Evolutionary conservation across 1,284 basidiomycete genomes (phyloP).

Genomic region (Coniferiporia sulphurascens): DNA sequence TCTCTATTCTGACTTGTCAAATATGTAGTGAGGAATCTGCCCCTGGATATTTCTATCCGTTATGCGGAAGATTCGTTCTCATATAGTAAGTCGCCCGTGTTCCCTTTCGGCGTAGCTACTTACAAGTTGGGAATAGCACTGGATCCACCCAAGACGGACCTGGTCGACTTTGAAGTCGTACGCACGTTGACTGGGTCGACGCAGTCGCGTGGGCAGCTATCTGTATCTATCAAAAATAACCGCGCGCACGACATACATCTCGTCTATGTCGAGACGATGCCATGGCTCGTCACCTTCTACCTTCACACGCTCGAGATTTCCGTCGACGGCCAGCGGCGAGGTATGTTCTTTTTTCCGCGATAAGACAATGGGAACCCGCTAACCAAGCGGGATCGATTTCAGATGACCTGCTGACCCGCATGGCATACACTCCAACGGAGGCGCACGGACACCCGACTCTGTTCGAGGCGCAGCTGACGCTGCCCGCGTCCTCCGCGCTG

Average conservation of each 20-base stretch:
- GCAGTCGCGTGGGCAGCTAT: conserved; percentile 73
- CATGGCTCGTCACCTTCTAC: conserved; percentile 89
- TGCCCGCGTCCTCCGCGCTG: conserved; percentile 66
- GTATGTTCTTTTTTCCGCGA: conserved; percentile 34
- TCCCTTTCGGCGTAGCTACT: conserved; percentile 1
- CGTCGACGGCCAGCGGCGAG: conserved; percentile 33
- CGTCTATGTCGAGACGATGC: conserved; percentile 87
- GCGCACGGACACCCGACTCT: conserved; percentile 71
- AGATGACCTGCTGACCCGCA: conserved; percentile 56
- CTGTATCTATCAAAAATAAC: conserved; percentile 67
- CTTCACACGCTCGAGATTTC: conserved; percentile 70
- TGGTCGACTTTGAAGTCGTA: conserved; percentile 54
- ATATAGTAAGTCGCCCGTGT: conserved; percentile 44
- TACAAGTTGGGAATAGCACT: conserved; percentile 28
- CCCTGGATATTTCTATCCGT: conserved; percentile 50
- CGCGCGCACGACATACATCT: conserved; percentile 45
- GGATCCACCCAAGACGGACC: conserved; percentile 28
- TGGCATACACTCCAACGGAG: conserved; percentile 65
- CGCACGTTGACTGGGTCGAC: conserved; percentile 73
- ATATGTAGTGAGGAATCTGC: conserved; percentile 16
- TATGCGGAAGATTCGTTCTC: conserved; percentile 52
- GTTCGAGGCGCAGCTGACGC: conserved; percentile 64
- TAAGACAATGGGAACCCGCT: not conserved
- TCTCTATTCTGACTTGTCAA: not conserved
- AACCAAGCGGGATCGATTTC: conserved; percentile 21